Base-by-base conservation (phyloP, 495 filamentous ascomycete species). In the Penicillium bialowiezense region DNA sequence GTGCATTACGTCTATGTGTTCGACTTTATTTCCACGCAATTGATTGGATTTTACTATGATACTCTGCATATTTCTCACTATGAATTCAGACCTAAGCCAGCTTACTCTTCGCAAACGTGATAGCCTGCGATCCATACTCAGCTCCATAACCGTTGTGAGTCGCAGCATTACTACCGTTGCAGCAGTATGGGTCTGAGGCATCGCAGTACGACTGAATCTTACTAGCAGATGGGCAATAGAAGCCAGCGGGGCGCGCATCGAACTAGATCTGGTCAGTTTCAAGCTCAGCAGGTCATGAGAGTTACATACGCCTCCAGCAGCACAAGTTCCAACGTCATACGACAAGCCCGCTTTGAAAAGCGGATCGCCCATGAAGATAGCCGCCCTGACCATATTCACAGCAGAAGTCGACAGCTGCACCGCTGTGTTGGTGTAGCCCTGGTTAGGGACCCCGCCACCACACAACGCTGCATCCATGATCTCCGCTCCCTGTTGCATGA, bases 121-220 rank as follows among this genome's bases (percentile, higher is more conserved):
- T 56, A 7, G 81, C 81, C 52, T 73, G 68, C 39, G 71, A 56
- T n/a, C 81, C 81, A 59, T 85, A 85, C 55, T 79, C 74, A 42
- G 58, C 61, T 28, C 75, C 80, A 51, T 85, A 85, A 9, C 75
- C 72, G 60, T 83, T 73, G 60, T 84, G 82, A 5, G 73, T 73
- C 45, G 70, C 70, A 5, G 69, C 70, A 54, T 84, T 65, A 62
- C 64, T 83, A 43, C 82, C 81, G 38, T 75, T 82, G 69, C 80
- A 84, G 72, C 81, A 85, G 63, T 82, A 84, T 8, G 81, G 82
- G 61, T 85, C 82, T 5, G 77, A 50, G 19, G 75, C 58, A 63
- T 85, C 81, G 62, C 82, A 85, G 71, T 84, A 85, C 9, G 71
- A 79, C 63, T 83, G 61, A 44, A 85, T 76, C 60, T 75, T 81